Evolutionary conservation across 2,329 filamentous ascomycete genomes (phyloP).

Genomic region (Alternaria angustiovoidea): DNA sequence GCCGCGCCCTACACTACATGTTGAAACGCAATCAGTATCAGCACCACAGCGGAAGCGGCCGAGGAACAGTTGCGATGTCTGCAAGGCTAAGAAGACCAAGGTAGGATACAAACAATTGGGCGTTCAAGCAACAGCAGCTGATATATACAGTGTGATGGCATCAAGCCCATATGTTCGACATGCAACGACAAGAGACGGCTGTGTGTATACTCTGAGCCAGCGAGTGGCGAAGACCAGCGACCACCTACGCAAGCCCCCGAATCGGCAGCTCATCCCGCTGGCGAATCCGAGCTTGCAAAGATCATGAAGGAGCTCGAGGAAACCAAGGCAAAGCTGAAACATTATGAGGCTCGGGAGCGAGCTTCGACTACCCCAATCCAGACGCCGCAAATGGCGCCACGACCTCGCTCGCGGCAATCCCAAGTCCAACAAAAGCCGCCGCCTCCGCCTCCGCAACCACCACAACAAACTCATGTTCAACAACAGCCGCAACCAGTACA

Average conservation of each 20-base stretch:
- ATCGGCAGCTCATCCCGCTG: slow-evolving; percentile 26
- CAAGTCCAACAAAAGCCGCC: slow-evolving; percentile 17
- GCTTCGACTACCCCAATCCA: slow-evolving; percentile 38
- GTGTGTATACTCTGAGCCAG: slow-evolving; percentile 43
- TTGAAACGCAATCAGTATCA: slow-evolving; percentile 17
- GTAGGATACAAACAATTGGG: slow-evolving; percentile 20
- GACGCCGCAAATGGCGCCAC: slow-evolving; percentile 30
- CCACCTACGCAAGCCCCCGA: slow-evolving; percentile 24
- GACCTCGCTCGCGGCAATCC: slow-evolving; percentile 25
- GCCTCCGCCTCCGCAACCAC: slow-evolving; percentile 17
- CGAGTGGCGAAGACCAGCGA: slow-evolving; percentile 28
- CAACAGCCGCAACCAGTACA: slow-evolving; percentile 21
- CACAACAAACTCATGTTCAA: slow-evolving; percentile 21
- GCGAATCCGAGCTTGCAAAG: slow-evolving; percentile 43
- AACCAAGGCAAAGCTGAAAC: slow-evolving; percentile 46
- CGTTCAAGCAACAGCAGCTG: slow-evolving; percentile 8
- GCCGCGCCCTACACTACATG: slow-evolving; percentile 5
- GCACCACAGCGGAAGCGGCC: slow-evolving; percentile 30
- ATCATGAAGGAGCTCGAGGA: slow-evolving; percentile 48
- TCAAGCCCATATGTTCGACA: slow-evolving; percentile 45
- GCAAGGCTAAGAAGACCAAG: slow-evolving; percentile 50
- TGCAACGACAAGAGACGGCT: slow-evolving; percentile 47
- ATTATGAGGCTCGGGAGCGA: slow-evolving; percentile 45
- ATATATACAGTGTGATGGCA: slow-evolving; percentile 45
- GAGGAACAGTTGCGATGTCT: slow-evolving; percentile 47